These are phyloP conservation scores for Alternaria infectoria DNA, from an alignment of 2,329 filamentous ascomycete species.

Conservation along the genomic window DNA sequence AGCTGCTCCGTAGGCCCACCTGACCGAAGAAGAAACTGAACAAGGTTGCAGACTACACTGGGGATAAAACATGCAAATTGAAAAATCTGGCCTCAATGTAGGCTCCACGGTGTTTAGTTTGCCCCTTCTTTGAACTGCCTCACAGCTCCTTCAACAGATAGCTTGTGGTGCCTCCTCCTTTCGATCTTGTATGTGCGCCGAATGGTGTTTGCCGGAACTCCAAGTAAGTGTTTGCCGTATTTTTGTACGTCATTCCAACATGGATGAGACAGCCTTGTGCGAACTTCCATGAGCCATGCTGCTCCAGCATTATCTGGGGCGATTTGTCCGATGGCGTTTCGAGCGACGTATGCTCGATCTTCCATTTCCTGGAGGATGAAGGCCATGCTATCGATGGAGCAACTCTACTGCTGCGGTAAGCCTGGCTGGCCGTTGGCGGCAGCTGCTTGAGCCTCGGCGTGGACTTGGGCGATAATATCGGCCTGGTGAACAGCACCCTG, in stretches of 20 bases:
- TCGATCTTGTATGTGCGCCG: background rate
- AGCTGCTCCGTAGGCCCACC: slow-evolving; percentile 15
- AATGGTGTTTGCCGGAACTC: background rate
- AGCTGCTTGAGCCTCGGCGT: slow-evolving; percentile 30
- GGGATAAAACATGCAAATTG: background rate
- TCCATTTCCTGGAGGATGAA: background rate
- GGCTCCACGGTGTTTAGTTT: background rate
- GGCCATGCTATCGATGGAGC: background rate
- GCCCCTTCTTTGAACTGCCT: background rate
- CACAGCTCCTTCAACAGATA: background rate
- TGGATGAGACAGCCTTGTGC: background rate
- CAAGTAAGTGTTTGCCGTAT: background rate
- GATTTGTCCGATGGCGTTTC: background rate
- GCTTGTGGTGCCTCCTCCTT: background rate
- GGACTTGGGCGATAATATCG: slow-evolving; percentile 55
- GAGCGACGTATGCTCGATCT: background rate
- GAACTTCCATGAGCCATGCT: background rate
- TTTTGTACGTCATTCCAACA: background rate
- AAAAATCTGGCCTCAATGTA: background rate
- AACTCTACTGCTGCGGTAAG: slow-evolving; percentile 24
- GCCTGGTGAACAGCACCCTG: slow-evolving; percentile 79
- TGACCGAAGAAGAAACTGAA: background rate
- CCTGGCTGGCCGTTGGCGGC: slow-evolving; percentile 30
- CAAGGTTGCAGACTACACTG: background rate
- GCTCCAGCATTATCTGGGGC: background rate